Percentiles rank a stretch among this genome's conserved stretches.
These are phyloP conservation scores for Vigna trinervia DNA, from an alignment of 306 rosid genomes.

Conservation along the genomic window DNA sequence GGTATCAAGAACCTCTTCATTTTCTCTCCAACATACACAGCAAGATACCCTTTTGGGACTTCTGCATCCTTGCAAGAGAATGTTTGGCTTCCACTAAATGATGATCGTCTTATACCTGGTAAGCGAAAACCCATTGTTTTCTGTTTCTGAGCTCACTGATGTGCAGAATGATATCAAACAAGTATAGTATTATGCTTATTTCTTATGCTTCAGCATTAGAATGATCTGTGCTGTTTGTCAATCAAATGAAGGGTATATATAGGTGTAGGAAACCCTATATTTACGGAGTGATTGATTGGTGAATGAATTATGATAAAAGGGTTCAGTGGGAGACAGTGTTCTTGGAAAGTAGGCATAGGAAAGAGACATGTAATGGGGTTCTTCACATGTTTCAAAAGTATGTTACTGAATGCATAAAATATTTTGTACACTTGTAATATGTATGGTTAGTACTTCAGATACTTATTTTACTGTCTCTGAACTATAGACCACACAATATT, in stretches of 20 bases:
- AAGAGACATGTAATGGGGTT: neutral
- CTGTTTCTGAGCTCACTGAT: slow-evolving; percentile 10
- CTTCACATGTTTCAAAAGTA: neutral
- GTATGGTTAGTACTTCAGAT: neutral
- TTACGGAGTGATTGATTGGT: neutral
- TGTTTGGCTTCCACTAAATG: slow-evolving; percentile 35
- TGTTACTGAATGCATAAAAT: neutral
- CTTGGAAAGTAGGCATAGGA: neutral
- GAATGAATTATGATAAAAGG: neutral
- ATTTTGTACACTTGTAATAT: neutral
- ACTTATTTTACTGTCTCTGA: neutral
- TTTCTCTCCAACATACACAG: slow-evolving; percentile 59
- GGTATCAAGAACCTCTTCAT: slow-evolving; percentile 57
- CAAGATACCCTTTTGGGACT: slow-evolving; percentile 57
- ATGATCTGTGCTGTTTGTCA: slow-evolving; percentile 37
- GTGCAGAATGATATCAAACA: slow-evolving; percentile 1
- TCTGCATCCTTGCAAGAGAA: slow-evolving; percentile 24
- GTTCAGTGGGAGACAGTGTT: slow-evolving; percentile 4
- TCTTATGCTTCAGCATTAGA: neutral
- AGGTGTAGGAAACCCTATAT: neutral
- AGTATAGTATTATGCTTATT: neutral
- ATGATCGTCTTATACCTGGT: slow-evolving; percentile 43
- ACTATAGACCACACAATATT: too few species aligned
- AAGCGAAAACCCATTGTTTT: slow-evolving; percentile 49
- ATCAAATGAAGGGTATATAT: neutral